A percentile compares a stretch with the other conserved stretches of the same genome.
Evolutionary conservation across 306 rosid genomes (phyloP).

Genomic region (Delonix regia): DNA sequence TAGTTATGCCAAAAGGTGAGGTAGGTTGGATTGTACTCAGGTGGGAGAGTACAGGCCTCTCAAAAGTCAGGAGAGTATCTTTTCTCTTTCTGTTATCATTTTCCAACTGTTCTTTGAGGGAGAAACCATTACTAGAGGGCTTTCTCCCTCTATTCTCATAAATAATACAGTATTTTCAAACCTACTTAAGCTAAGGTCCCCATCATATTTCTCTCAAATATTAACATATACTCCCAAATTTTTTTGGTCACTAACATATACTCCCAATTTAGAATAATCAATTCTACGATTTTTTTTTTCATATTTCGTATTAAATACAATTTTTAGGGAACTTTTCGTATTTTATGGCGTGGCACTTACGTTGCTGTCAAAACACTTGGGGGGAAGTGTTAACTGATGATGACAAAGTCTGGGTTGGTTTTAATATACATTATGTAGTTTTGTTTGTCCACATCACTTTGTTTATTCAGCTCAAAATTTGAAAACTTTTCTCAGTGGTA

Average conservation of each 20-base stretch:
- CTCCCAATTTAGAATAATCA: background rate
- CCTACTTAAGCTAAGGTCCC: too few relatives aligned
- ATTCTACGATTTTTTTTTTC: constrained; percentile 1
- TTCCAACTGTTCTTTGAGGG: too few relatives aligned
- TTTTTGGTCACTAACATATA: background rate
- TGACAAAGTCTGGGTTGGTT: constrained; percentile 88
- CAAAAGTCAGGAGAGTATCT: too few relatives aligned
- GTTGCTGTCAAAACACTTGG: constrained; percentile 87
- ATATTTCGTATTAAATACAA: constrained; percentile 11
- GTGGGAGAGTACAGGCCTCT: too few relatives aligned
- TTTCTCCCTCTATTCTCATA: too few relatives aligned
- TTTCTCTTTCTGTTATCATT: too few relatives aligned
- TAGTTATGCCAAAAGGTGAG: too few relatives aligned
- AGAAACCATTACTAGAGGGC: too few relatives aligned
- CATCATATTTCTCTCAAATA: too few relatives aligned
- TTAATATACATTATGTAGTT: constrained; percentile 21
- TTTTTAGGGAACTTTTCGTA: constrained; percentile 72
- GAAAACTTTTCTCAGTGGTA: constrained; percentile 4
- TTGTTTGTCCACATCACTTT: background rate
- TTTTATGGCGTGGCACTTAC: constrained; percentile 80
- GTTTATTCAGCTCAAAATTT: constrained; percentile 24
- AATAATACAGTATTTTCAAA: too few relatives aligned
- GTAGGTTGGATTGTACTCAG: too few relatives aligned
- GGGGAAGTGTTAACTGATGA: constrained; percentile 73
- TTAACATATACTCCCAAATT: too few relatives aligned